Base-by-base conservation (phyloP, 305 asterid genomes). In the Ajuga reptans region DNA sequence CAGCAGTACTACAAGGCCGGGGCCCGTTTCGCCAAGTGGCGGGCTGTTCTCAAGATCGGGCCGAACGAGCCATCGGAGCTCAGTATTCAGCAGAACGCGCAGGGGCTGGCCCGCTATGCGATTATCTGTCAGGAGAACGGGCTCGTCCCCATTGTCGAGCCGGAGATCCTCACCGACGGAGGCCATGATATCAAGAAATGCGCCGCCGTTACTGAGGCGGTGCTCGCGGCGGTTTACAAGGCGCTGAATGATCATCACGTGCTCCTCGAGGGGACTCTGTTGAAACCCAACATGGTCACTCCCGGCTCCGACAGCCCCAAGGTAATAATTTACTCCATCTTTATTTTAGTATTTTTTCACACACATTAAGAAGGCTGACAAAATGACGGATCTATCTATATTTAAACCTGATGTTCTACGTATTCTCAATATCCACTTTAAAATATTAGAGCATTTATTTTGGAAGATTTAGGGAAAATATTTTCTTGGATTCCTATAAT, bases 21-120 rank as follows among this genome's bases (percentile, higher is more conserved):
- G n/a, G 95, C 93, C 5, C 86, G 95, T 2, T 90, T 90, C 50
- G 93, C 93, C 34, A 90, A 90, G 85, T 90, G 96, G 95, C 86
- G 93, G 10, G 79, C 91, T 0, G 96, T 90, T 4, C 83, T 90
- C 69, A 90, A 90, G 75, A 86, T 90, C 46, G 95, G 96, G 3
- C 75, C 87, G 3, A 81, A 49, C 3, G 95, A 87, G 82, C 96
- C 96, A 0, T 90, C 95, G 0, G 95, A 87, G 65, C 51, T 90
- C 60, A 77, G 90, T 9, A 81, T 90, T 18, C 91, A 85, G 77
- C 95, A 79, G 75, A 90, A 90, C 67, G 96, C 96, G 3, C 93
- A 90, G 76, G 96, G 95, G 0, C 66, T 90, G 80, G 96, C 96
- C 3, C 91, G 96, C 0, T 90, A 89, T 11, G 96, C 96, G 5